Evolutionary conservation across 257 asterid genomes (phyloP).

Genomic region (Salvia splendens): DNA sequence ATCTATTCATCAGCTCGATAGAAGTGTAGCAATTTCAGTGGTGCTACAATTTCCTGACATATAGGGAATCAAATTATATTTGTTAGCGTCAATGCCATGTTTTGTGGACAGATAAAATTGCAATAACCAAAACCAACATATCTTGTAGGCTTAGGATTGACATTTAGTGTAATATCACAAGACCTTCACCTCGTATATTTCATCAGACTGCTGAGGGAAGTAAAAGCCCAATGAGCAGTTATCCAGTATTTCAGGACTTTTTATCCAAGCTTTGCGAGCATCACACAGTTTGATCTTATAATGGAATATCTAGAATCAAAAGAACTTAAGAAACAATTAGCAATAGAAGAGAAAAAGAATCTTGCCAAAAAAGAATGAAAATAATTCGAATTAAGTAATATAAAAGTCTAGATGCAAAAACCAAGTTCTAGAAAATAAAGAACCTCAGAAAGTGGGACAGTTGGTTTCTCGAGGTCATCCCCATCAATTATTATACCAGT

Average conservation of each 20-base stretch:
- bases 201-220: slow-evolving; percentile 58
- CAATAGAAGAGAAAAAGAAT: neutral
- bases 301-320: slow-evolving; percentile 58
- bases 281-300: slow-evolving; percentile 71
- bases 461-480: slow-evolving; percentile 78
- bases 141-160: neutral
- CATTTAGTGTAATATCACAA: neutral
- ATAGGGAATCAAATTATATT: slow-evolving; percentile 17
- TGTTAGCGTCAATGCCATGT: slow-evolving; percentile 13
- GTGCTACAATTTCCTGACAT: slow-evolving; percentile 57
- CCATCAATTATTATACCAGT: slow-evolving; percentile 58
- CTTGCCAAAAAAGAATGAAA: neutral
- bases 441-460: slow-evolving; percentile 77
- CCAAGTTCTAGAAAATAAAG: slow-evolving; percentile 13
- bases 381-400: neutral
- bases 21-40: slow-evolving; percentile 66
- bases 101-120: neutral
- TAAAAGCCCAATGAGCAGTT: slow-evolving; percentile 76
- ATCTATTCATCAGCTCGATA: slow-evolving; percentile 54
- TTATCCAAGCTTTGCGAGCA: slow-evolving; percentile 86
- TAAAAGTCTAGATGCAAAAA: neutral
- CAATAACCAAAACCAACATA: too few species aligned
- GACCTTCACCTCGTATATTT: slow-evolving; percentile 43
- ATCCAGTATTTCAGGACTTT: slow-evolving; percentile 68
- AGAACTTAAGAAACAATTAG: neutral